phyloP scores from a whole-genome alignment of 768 basidiomycete genomes.

The Clitopilus passeckerianus region DNA sequence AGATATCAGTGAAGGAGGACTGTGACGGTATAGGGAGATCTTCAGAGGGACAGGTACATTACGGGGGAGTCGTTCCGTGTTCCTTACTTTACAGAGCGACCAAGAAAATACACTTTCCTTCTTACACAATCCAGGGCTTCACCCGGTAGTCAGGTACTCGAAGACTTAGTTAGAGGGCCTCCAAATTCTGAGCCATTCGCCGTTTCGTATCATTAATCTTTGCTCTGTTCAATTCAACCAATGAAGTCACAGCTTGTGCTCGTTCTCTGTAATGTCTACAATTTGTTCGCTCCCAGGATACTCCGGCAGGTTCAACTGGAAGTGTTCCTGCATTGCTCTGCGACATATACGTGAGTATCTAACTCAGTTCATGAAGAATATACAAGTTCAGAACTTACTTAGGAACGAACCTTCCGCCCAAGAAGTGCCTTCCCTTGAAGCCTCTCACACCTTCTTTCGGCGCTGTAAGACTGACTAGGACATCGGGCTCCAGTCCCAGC shows the following conservation, averaged over 20 bases:
- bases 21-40: too few species aligned
- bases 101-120: too few species aligned
- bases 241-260: neutral
- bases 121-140: too few species aligned
- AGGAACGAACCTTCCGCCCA: slow-evolving; percentile 92
- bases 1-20: too few species aligned
- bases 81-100: too few species aligned
- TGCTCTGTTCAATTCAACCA: too few species aligned
- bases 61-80: too few species aligned
- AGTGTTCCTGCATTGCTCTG: slow-evolving; percentile 72
- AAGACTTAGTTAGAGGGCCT: too few species aligned
- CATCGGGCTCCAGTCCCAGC: slow-evolving; percentile 65
- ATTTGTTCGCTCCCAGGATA: slow-evolving; percentile 83
- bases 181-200: too few species aligned
- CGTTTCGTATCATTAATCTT: too few species aligned
- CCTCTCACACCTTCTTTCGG: slow-evolving; percentile 83
- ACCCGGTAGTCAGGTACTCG: too few species aligned
- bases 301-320: slow-evolving; percentile 70
- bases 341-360: neutral
- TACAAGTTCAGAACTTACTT: slow-evolving; percentile 45
- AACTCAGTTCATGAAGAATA: neutral
- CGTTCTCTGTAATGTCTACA: slow-evolving; percentile 56
- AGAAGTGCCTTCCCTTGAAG: slow-evolving; percentile 83
- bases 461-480: slow-evolving; percentile 87
- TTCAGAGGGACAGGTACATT: too few species aligned